Evolutionary conservation across 371 early-diverging fungal genomes (phyloP), one percentile per base, ranked within the genome.

Genomic region (Mortierella sp.): DNA sequence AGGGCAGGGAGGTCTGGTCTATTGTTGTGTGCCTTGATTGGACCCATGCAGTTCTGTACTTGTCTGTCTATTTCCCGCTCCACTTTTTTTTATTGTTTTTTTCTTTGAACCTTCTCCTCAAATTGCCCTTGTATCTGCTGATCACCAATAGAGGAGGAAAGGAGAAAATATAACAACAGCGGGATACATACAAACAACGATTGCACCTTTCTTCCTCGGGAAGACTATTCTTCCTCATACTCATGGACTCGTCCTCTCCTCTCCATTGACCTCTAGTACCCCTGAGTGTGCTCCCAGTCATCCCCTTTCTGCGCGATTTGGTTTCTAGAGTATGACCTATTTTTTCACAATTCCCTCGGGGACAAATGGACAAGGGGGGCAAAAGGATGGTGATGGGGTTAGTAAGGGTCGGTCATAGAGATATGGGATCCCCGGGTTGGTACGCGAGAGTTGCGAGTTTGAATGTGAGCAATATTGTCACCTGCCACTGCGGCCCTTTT

Each of bases 51-150:
- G n/a, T n/a, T n/a, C n/a, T n/a, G n/a, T n/a, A n/a, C n/a, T n/a
- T n/a, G n/a, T 31, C 42, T 14, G 73, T 54, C 54, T 73, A 34
- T 74, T 55, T 52, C 55, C 57, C 47, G n/a, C 65, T 50, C 76
- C 38, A 63, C 13, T 34, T 28, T 10, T 52, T 38, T 47, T 31
- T 28, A 5, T 34, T 28, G 3, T 52, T 38, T 47, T 31, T 28
- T 48, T 16, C 26, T 44, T 45, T 48, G 28, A 71, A 65, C 65
- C 65, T 65, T 65, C 34, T 65, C 24, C 16, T 24, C 65, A 63
- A 63, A 31, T 34, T 65, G 8, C 10, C 14, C 31, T 26, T 58
- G 60, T 31, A 65, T 34, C 65, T 65, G 38, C 65, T 38, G 34
- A 65, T 24, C 65, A 38, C 19, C 65, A 60, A 16, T 60, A 16